phyloP scores from a whole-genome alignment of 345 rosid genomes.

The Arabidopsis arenosa region DNA sequence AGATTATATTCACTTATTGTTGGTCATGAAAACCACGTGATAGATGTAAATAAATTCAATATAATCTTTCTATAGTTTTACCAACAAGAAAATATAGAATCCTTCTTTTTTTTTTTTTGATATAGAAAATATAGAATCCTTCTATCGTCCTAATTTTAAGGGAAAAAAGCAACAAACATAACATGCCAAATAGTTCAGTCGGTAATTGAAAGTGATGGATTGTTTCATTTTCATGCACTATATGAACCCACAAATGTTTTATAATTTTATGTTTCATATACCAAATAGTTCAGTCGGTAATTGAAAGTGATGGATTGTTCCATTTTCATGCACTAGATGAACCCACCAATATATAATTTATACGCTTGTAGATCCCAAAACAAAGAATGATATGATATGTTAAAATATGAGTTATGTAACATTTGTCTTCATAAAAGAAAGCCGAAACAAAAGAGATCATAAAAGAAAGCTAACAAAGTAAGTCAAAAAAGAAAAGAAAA shows the following conservation, averaged over 20 bases:
- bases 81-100: not conserved
- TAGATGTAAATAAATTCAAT: not conserved
- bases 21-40: conserved; percentile 33
- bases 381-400: not conserved
- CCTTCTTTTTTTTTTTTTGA: not conserved
- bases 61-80: not conserved
- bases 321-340: conserved; percentile 23
- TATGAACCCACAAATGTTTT: not conserved
- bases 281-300: conserved; percentile 28
- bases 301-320: conserved; percentile 32
- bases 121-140: not conserved
- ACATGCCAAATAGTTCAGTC: conserved; percentile 15
- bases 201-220: conserved; percentile 37
- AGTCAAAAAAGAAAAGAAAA: not conserved
- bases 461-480: not conserved
- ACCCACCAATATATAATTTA: not conserved
- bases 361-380: conserved; percentile 7
- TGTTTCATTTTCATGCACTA: conserved; percentile 23
- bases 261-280: no score
- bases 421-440: not conserved
- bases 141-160: conserved; percentile 3
- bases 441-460: not conserved
- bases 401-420: conserved; percentile 35
- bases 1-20: not conserved
- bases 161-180: conserved; percentile 10